Conservation (phyloP, 805 yeast genomes). For the Kodamaea restingae region DNA sequence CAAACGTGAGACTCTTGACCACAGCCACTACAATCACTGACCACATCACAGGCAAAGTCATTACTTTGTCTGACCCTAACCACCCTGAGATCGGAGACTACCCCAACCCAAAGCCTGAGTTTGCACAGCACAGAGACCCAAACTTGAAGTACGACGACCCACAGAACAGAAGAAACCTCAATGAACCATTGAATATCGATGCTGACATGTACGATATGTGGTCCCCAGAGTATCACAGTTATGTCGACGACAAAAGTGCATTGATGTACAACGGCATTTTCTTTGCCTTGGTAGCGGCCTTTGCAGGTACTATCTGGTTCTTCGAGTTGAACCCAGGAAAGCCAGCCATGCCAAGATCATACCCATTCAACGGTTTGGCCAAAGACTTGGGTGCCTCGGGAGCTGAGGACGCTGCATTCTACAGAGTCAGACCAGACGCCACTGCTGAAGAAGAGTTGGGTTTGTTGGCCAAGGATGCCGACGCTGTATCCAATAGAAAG, state of each 20-base stretch:
- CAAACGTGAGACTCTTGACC: slow-evolving; percentile 21
- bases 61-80: slow-evolving; percentile 38
- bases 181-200: slow-evolving; percentile 67
- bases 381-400: slow-evolving; percentile 64
- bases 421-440: slow-evolving; percentile 38
- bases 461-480: slow-evolving; percentile 30
- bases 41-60: slow-evolving; percentile 36
- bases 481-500: slow-evolving; percentile 25
- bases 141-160: slow-evolving; percentile 72
- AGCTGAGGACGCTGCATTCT: slow-evolving; percentile 29
- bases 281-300: slow-evolving; percentile 35
- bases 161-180: slow-evolving; percentile 74
- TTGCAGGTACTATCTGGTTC: slow-evolving; percentile 41
- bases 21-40: slow-evolving; percentile 37
- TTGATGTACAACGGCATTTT: slow-evolving; percentile 53
- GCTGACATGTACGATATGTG: slow-evolving; percentile 77
- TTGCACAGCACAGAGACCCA: slow-evolving; percentile 67
- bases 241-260: slow-evolving; percentile 59
- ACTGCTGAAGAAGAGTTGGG: slow-evolving; percentile 37
- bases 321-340: slow-evolving; percentile 56
- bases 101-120: slow-evolving; percentile 54
- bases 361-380: slow-evolving; percentile 73
- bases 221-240: slow-evolving; percentile 75
- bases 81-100: slow-evolving; percentile 52
- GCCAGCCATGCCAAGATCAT: slow-evolving; percentile 73